Evolutionary conservation across 352 stramenopile species (phyloP).

Genomic region (Phytophthora litchii): DNA sequence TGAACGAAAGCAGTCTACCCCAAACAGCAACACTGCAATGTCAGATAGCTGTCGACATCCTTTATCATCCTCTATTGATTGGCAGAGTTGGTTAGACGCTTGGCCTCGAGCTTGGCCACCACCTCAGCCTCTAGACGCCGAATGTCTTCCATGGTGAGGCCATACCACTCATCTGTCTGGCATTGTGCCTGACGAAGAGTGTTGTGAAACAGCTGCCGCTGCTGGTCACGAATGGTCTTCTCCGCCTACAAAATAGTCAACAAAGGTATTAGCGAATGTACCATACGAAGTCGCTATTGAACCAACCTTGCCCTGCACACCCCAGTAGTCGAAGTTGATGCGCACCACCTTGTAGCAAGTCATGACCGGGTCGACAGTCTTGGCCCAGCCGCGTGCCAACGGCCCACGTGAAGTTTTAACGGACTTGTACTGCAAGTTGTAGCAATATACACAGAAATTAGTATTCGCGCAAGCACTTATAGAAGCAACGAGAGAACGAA

Average conservation of each 20-base stretch:
- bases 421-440: constrained; percentile 59
- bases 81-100: constrained; percentile 53
- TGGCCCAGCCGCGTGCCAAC: constrained; percentile 66
- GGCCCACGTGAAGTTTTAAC: constrained; percentile 75
- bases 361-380: constrained; percentile 79
- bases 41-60: constrained; percentile 18
- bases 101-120: constrained; percentile 77
- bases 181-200: constrained; percentile 78
- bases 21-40: constrained; percentile 18
- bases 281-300: too few species aligned
- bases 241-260: constrained; percentile 42
- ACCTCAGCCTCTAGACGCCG: constrained; percentile 77
- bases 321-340: constrained; percentile 91
- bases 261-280: too few species aligned
- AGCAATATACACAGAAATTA: constrained; percentile 5
- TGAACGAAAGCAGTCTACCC: constrained; percentile 13
- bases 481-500: constrained; percentile 22
- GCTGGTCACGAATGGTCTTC: constrained; percentile 84
- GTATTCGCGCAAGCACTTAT: background rate
- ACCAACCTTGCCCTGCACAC: constrained; percentile 73
- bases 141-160: constrained; percentile 86
- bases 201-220: constrained; percentile 83
- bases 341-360: constrained; percentile 89
- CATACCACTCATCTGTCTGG: constrained; percentile 83
- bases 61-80: constrained; percentile 42